These are phyloP conservation scores for Meyerozyma athensensis DNA, from an alignment of 1,139 yeast genomes.

Conservation along the genomic window DNA sequence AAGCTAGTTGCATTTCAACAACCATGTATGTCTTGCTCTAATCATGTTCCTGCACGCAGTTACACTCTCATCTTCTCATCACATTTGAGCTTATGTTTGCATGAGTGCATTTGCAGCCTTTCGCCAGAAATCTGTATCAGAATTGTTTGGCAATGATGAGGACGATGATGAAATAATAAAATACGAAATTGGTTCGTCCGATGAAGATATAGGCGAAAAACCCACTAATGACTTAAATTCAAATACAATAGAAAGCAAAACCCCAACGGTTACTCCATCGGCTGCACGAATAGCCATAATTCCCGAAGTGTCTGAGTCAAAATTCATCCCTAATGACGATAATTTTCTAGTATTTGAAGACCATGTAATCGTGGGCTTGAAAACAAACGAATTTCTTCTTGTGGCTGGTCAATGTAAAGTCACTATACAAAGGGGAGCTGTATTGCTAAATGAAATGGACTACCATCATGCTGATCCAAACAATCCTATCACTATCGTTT, in stretches of 20 bases:
- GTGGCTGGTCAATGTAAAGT: slow-evolving; percentile 57
- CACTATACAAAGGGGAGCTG: slow-evolving; percentile 55
- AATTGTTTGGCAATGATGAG: slow-evolving; percentile 14
- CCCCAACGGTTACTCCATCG: slow-evolving; percentile 7
- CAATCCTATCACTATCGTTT: slow-evolving; percentile 28
- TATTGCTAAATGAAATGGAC: slow-evolving; percentile 49
- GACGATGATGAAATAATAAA: slow-evolving; percentile 17
- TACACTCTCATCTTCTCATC: not conserved
- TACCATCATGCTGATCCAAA: slow-evolving; percentile 32
- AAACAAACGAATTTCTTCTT: slow-evolving; percentile 43
- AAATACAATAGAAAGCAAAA: slow-evolving; percentile 6
- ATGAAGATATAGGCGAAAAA: slow-evolving; percentile 17
- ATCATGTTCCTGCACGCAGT: not conserved
- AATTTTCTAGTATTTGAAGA: slow-evolving; percentile 31
- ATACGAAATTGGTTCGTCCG: slow-evolving; percentile 23
- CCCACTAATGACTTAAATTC: slow-evolving; percentile 6
- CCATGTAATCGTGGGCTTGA: slow-evolving; percentile 38
- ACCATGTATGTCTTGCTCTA: no score
- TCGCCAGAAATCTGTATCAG: slow-evolving; percentile 13
- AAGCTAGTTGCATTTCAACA: not conserved
- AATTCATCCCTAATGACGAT: slow-evolving; percentile 30
- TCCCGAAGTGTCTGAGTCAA: slow-evolving; percentile 14
- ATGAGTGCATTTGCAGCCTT: slow-evolving; percentile 57
- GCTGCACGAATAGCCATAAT: not conserved
- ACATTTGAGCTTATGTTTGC: not conserved